A percentile compares a stretch with the other conserved stretches of the same genome.
Conservation (phyloP, 139 green algal species). For the Gonium pectorale region DNA sequence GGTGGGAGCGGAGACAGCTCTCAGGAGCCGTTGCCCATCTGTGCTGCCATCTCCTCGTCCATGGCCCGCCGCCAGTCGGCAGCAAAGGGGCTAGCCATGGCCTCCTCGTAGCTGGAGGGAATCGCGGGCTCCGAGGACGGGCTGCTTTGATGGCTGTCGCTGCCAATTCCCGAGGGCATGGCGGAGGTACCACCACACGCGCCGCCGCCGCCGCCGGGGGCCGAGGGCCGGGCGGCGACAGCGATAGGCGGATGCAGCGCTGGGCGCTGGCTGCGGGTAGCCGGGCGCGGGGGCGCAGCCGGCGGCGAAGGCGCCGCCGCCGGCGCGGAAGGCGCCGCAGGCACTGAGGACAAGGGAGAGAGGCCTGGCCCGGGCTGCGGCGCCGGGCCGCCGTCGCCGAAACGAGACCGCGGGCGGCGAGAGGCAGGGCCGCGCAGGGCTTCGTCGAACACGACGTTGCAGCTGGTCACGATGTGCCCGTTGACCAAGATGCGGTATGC, state of each 20-base stretch:
- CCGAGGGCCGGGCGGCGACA: no score
- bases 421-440: background rate
- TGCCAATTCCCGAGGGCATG: background rate
- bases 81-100: background rate
- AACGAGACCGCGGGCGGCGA: background rate
- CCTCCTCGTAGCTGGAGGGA: background rate
- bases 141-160: background rate
- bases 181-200: no score
- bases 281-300: background rate
- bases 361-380: no score
- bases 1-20: background rate
- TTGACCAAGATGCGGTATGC: slow-evolving; percentile 47
- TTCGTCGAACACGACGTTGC: slow-evolving; percentile 49
- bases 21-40: slow-evolving; percentile 15
- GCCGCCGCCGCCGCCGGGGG: no score
- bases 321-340: background rate
- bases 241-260: background rate
- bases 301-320: background rate
- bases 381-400: background rate
- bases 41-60: slow-evolving; percentile 17
- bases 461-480: slow-evolving; percentile 4
- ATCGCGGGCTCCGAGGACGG: background rate
- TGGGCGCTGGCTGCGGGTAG: background rate
- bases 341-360: background rate
- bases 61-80: slow-evolving; percentile 20